phyloP scores from a whole-genome alignment of 1,139 yeast species.

The Candida pseudocylindracea region DNA sequence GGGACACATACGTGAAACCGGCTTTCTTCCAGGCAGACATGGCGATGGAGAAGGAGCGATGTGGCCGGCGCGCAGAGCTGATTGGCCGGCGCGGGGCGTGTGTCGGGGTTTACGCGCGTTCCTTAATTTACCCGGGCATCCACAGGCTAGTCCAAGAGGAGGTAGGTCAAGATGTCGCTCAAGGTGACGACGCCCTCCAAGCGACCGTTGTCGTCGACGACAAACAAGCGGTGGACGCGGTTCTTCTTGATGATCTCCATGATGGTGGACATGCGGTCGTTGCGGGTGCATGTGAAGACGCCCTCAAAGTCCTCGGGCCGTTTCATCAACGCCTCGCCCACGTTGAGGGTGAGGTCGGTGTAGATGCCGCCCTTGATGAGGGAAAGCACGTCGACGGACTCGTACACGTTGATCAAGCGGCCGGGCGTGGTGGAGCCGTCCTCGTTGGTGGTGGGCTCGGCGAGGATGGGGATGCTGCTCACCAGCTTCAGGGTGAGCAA shows the following conservation, averaged over 20 bases:
- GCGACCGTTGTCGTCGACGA: constrained; percentile 65
- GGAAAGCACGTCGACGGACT: constrained; percentile 86
- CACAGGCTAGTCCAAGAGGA: constrained; percentile 12
- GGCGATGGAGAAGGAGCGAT: constrained; percentile 3
- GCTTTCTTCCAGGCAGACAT: constrained; percentile 78
- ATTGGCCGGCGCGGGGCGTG: too few species aligned
- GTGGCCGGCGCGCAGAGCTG: too few species aligned
- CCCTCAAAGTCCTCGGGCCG: constrained; percentile 96
- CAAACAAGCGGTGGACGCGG: constrained; percentile 77
- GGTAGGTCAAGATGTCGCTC: constrained; percentile 76
- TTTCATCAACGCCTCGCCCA: constrained; percentile 90
- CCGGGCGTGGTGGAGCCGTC: constrained; percentile 11
- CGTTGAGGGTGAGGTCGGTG: constrained; percentile 74
- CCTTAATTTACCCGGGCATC: too few species aligned
- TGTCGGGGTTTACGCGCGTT: too few species aligned
- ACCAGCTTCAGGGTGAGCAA: constrained; percentile 59
- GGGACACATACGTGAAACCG: constrained; percentile 26
- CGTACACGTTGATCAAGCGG: constrained; percentile 73
- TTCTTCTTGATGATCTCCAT: constrained; percentile 88
- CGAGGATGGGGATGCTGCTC: constrained; percentile 75
- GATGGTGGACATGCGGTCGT: constrained; percentile 74
- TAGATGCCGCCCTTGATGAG: constrained; percentile 88
- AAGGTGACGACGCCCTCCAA: constrained; percentile 72
- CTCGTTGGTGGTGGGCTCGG: constrained; percentile 20
- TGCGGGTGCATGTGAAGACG: constrained; percentile 82